Base-by-base conservation (phyloP, 257 asterid genomes). In the Gentiana macrophylla region DNA sequence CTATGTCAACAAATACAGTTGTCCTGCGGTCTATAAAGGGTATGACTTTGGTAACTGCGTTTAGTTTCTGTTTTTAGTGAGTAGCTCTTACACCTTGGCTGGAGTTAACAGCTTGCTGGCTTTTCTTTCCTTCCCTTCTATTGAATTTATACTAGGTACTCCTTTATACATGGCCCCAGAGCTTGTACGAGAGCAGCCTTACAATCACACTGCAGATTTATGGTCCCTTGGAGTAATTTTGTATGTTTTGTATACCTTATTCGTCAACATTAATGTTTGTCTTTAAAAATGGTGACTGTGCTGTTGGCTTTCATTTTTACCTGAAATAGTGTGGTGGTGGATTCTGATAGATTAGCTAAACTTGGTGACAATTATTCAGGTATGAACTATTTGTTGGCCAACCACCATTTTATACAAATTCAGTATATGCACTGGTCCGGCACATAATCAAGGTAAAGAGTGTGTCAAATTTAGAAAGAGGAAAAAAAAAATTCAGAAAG, bases 161-260 rank as follows among this genome's bases (percentile, higher is more conserved):
- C 99, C 99, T 34, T 73, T 92, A 59, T 92, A 92, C 83, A 92
- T 92, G 99, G 99, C 99, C 59, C 97, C 99, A 35, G 99, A 92
- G 75, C 79, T 92, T 79, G 97, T 92, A 67, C 80, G 99, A 51
- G 99, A 92, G 73, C 99, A 92, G 61, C 98, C 98, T n/a, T 91
- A 92, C 82, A 92, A 92, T 73, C 95, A 92, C 74, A 85, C 95
- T 70, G 99, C 97, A 60, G 99, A 92, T 77, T 78, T 92, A 62
- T 92, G 99, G 99, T 92, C 99, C 60, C 99, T 92, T 71, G 97
- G 99, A 60, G 97, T 92, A 61, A 92, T 92, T 71, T 72, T 92
- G 99, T 92, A 85, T 46, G 99, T 70, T 41, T 41, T 41, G 46
- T 41, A 41, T 41, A 41, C 9, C 9, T 41, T 41, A 41, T 41